A percentile compares a stretch with the other conserved stretches of the same genome.
Evolutionary conservation across 306 rosid genomes (phyloP).

Genomic region (Rubus parviflorus): DNA sequence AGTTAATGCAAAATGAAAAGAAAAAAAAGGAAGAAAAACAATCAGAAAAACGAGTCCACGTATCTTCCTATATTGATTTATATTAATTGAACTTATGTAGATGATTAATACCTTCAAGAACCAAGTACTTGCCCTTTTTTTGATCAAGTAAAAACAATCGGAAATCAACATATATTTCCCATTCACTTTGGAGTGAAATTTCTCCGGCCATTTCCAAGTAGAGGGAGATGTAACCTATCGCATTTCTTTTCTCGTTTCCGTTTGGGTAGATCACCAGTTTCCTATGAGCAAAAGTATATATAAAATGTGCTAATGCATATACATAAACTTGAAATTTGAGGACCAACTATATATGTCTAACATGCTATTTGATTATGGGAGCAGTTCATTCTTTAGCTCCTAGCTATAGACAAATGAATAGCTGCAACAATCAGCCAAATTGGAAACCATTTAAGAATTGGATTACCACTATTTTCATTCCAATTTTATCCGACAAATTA

Average conservation of each 20-base stretch:
- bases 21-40: background rate
- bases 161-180: conserved; percentile 39
- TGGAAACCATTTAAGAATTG: too few relatives aligned
- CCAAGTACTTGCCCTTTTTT: background rate
- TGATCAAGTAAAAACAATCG: conserved; percentile 1
- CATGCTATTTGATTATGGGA: too few relatives aligned
- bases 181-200: conserved; percentile 33
- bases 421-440: too few relatives aligned
- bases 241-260: conserved; percentile 52
- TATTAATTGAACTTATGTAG: background rate
- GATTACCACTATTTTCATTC: too few relatives aligned
- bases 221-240: conserved; percentile 41
- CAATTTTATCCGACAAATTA: too few relatives aligned
- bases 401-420: too few relatives aligned
- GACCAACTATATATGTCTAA: too few relatives aligned
- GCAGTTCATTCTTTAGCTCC: too few relatives aligned
- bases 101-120: background rate
- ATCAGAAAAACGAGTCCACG: background rate
- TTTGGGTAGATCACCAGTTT: conserved; percentile 46
- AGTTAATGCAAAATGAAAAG: background rate
- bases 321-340: too few relatives aligned
- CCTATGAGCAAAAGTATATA: conserved; percentile 24
- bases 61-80: background rate
- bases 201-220: conserved; percentile 43
- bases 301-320: background rate